Evolutionary conservation across 257 asterid species (phyloP), one percentile per base, ranked within the genome.

Genomic region (Nicotiana attenuata): DNA sequence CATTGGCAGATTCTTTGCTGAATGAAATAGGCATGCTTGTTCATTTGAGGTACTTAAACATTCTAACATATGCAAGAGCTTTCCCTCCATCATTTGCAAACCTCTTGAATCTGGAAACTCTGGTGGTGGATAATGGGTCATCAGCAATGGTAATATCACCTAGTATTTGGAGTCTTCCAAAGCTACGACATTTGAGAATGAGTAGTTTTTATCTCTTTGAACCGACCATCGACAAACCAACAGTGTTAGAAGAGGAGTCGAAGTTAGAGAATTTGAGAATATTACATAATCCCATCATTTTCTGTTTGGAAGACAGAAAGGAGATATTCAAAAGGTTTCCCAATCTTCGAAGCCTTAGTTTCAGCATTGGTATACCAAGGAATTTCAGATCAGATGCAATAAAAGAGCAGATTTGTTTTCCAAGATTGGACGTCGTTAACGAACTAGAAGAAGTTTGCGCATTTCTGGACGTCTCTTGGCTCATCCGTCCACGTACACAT

Each of bases 41-140:
- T 56, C 61, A 41, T 57, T 68, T 83, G 33, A 83, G 56, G 41
- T 68, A 10, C 76, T 47, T 83, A 73, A 65, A 24, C 14, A 24
- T 80, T 35, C 1, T 3, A 7, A 64, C 35, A 20, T 0, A 24
- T 2, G 59, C 35, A n/a, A 8, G 8, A 22, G 47, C 85, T 83
- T 15, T 82, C 41, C 76, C 78, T 5, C 29, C 60, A 41, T 63
- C 71, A 20, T 14, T 77, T 28, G 3, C 13, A 13, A 66, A 57
- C 38, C 52, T 78, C 47, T 17, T 6, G 26, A 41, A 83, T 64
- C 64, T 83, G 6, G 56, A 66, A 59, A 57, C 53, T 63, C 47
- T 79, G 41, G 14, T 26, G 11, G 80, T 83, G 47, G 11, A 53
- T 13, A 17, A 38, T 10, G 60, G 3, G 3, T 3, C 0, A 59